Conservation (phyloP, 1,139 yeast genomes). For the Pichia sp. region DNA sequence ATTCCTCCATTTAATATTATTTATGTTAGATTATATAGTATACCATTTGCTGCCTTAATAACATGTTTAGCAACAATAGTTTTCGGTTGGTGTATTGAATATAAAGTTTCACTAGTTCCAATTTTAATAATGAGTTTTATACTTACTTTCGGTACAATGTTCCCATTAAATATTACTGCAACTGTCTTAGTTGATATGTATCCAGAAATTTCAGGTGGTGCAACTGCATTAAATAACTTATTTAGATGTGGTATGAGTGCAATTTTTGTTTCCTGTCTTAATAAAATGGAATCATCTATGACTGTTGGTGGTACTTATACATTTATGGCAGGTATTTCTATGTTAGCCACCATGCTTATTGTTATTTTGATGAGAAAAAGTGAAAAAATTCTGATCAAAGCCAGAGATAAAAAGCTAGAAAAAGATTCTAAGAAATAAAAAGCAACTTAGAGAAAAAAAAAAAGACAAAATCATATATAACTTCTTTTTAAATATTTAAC, state of each 20-base stretch:
- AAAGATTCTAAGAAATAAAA: neutral
- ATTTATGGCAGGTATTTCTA: conserved; percentile 40
- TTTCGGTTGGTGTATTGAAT: conserved; percentile 67
- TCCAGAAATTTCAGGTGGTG: conserved; percentile 54
- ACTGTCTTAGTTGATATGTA: conserved; percentile 57
- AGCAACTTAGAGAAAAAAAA: too few relatives aligned
- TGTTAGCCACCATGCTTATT: conserved; percentile 17
- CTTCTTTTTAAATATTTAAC: too few relatives aligned
- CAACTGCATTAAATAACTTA: conserved; percentile 54
- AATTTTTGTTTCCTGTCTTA: conserved; percentile 54
- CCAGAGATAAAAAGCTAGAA: neutral
- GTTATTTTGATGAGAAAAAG: conserved; percentile 17
- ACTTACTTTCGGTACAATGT: conserved; percentile 48
- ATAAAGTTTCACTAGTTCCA: conserved; percentile 43
- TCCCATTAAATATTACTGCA: conserved; percentile 43
- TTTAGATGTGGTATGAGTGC: conserved; percentile 58
- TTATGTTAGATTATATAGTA: conserved; percentile 40
- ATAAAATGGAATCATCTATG: conserved; percentile 47
- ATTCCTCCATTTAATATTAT: conserved; percentile 38
- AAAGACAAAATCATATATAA: too few relatives aligned
- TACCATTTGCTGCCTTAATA: conserved; percentile 33
- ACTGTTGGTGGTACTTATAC: conserved; percentile 62
- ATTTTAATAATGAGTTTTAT: conserved; percentile 51
- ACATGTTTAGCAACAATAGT: conserved; percentile 38
- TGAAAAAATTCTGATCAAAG: conserved; percentile 8